Evolutionary conservation across 1,284 basidiomycete genomes (phyloP).

Genomic region (Earliella scabrosa): DNA sequence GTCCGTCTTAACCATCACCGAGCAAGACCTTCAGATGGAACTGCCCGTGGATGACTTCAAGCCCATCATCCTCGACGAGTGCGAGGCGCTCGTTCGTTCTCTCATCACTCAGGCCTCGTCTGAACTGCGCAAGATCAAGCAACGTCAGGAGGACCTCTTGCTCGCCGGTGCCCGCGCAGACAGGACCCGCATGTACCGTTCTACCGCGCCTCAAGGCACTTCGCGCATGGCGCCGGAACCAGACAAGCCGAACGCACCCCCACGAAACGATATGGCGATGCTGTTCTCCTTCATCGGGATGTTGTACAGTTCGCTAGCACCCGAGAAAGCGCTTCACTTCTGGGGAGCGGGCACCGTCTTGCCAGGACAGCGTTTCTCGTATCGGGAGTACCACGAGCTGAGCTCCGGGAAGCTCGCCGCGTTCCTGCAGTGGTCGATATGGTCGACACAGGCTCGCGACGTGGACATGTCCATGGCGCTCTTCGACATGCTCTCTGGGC

Average conservation of each 20-base stretch:
- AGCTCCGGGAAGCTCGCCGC: constrained; percentile 71
- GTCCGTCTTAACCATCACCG: constrained; percentile 40
- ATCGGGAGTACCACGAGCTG: constrained; percentile 60
- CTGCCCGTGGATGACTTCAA: constrained; percentile 69
- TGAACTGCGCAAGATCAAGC: constrained; percentile 90
- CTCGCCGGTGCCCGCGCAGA: constrained; percentile 66
- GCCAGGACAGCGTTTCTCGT: constrained; percentile 45
- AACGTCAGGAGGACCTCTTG: constrained; percentile 86
- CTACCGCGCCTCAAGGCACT: constrained; percentile 39
- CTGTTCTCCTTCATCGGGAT: constrained; percentile 85
- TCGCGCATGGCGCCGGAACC: constrained; percentile 30
- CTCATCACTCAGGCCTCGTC: constrained; percentile 82
- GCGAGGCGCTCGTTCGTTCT: constrained; percentile 76
- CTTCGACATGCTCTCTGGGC: constrained; percentile 88
- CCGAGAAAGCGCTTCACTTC: constrained; percentile 81
- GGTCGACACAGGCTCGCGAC: constrained; percentile 80
- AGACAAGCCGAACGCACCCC: constrained; percentile 38
- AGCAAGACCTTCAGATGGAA: constrained; percentile 62
- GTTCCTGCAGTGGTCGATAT: constrained; percentile 88
- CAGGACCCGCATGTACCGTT: constrained; percentile 54
- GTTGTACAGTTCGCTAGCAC: constrained; percentile 75
- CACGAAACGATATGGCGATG: constrained; percentile 84
- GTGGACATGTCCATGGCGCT: constrained; percentile 76
- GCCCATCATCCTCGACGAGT: constrained; percentile 62
- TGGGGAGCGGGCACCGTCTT: constrained; percentile 73